Conservation (phyloP, 371 early-diverging fungal species). For the Apophysomyces ossiformis region DNA sequence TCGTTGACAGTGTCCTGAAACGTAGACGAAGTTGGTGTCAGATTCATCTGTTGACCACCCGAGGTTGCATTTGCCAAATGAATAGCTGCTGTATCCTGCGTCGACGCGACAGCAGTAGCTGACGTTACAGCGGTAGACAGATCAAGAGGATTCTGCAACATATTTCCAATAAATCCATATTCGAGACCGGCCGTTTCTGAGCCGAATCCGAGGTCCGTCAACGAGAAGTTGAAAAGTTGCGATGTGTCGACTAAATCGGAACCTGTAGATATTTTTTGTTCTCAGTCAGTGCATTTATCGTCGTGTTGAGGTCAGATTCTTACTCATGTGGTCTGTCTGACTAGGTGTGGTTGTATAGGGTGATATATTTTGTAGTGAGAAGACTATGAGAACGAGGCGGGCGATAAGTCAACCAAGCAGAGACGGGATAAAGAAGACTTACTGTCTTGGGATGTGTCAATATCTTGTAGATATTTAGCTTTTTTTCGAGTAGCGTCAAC, state of each 20-base stretch:
- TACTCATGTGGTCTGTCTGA: conserved; percentile 2
- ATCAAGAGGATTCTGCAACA: conserved; percentile 37
- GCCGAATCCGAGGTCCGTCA: conserved; percentile 48
- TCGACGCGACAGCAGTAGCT: conserved; percentile 13
- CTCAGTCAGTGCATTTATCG: not conserved
- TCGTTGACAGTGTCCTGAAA: not conserved
- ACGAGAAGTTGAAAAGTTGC: conserved; percentile 36
- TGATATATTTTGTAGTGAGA: not conserved
- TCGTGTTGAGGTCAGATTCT: conserved; percentile 7
- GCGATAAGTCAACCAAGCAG: conserved; percentile 5
- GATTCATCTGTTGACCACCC: not conserved
- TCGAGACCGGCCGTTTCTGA: conserved; percentile 50
- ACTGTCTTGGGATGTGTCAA: conserved; percentile 21
- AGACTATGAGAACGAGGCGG: conserved; percentile 3
- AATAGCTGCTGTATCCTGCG: conserved; percentile 10
- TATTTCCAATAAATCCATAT: conserved; percentile 48
- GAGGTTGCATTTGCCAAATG: conserved; percentile 3
- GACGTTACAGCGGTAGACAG: conserved; percentile 13
- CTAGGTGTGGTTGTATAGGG: not conserved
- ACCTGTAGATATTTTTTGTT: conserved; percentile 4
- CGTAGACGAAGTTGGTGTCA: not conserved
- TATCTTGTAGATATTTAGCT: conserved; percentile 76
- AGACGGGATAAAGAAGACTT: conserved; percentile 2
- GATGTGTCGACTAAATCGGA: conserved; percentile 20
- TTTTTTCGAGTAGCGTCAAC: conserved; percentile 79